Conservation (phyloP, 257 asterid genomes). For the Penstemon barbatus region DNA sequence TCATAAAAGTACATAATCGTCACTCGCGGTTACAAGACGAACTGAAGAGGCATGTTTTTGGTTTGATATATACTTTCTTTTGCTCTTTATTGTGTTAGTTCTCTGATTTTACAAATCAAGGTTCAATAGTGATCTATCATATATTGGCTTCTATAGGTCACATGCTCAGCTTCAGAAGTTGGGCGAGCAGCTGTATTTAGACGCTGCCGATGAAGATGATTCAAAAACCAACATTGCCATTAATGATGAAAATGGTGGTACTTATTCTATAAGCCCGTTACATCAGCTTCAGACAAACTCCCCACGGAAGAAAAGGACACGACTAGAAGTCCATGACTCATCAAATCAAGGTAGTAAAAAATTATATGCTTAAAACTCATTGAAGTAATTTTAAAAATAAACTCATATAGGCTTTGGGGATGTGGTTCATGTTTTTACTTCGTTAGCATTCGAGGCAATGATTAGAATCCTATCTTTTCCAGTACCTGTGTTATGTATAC, state of each 20-base stretch:
- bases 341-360: constrained; percentile 54
- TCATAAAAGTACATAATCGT: constrained; percentile 69
- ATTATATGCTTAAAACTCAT: background rate
- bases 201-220: constrained; percentile 50
- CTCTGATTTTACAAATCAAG: constrained; percentile 16
- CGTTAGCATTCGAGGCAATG: background rate
- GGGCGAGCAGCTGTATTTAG: constrained; percentile 64
- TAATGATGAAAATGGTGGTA: constrained; percentile 55
- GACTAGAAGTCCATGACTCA: constrained; percentile 45
- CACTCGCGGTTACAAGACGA: constrained; percentile 71
- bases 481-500: background rate
- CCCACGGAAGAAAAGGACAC: constrained; percentile 57
- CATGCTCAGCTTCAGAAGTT: constrained; percentile 73
- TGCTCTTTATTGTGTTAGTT: constrained; percentile 10
- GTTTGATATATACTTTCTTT: constrained; percentile 10
- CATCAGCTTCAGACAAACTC: constrained; percentile 46
- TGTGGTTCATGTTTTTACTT: background rate
- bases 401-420: constrained; percentile 8
- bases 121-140: constrained; percentile 16
- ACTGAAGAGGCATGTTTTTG: constrained; percentile 66
- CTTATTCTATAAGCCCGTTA: constrained; percentile 38
- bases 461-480: constrained; percentile 1
- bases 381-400: background rate
- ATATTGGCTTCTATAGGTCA: constrained; percentile 56
- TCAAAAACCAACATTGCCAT: constrained; percentile 34